phyloP scores from a whole-genome alignment of 352 stramenopile species.

The Pythium insidiosum region DNA sequence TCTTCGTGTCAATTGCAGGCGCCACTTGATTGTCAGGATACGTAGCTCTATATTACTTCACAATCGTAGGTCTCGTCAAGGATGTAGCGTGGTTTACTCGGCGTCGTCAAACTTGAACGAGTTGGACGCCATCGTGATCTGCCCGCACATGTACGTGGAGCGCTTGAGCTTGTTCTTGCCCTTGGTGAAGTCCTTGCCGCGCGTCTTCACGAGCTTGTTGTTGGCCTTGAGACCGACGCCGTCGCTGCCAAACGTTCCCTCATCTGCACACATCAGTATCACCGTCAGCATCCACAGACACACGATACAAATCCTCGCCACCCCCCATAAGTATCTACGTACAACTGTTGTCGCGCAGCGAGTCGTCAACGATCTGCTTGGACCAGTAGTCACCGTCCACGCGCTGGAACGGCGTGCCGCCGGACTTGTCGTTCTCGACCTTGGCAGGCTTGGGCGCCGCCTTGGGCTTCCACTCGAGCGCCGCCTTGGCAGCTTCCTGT shows the following conservation, averaged over 20 bases:
- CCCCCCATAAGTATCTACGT: slow-evolving; percentile 11
- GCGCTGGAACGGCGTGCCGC: slow-evolving; percentile 95
- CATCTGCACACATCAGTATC: too few species aligned
- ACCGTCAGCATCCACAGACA: too few species aligned
- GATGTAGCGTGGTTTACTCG: too few species aligned
- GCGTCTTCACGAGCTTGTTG: slow-evolving; percentile 95
- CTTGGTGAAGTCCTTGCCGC: slow-evolving; percentile 99
- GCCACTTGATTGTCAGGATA: too few species aligned
- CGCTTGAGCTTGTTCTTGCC: slow-evolving; percentile 99
- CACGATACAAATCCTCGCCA: neutral
- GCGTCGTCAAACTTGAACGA: slow-evolving; percentile 92
- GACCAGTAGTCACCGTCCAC: slow-evolving; percentile 97
- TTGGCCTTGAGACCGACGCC: slow-evolving; percentile 97
- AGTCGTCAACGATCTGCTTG: slow-evolving; percentile 85
- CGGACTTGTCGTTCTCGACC: slow-evolving; percentile 47
- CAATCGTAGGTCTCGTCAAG: too few species aligned
- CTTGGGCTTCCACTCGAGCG: slow-evolving; percentile 88
- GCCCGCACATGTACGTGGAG: slow-evolving; percentile 92
- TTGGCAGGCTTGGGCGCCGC: slow-evolving; percentile 65
- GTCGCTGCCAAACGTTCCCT: slow-evolving; percentile 92
- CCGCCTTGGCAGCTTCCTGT: slow-evolving; percentile 76
- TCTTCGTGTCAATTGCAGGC: too few species aligned
- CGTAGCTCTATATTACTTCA: too few species aligned
- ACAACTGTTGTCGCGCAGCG: slow-evolving; percentile 97
- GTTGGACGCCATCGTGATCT: slow-evolving; percentile 91